Base-by-base conservation (phyloP, 2,329 filamentous ascomycete genomes). In the Cyphellophora attinorum region DNA sequence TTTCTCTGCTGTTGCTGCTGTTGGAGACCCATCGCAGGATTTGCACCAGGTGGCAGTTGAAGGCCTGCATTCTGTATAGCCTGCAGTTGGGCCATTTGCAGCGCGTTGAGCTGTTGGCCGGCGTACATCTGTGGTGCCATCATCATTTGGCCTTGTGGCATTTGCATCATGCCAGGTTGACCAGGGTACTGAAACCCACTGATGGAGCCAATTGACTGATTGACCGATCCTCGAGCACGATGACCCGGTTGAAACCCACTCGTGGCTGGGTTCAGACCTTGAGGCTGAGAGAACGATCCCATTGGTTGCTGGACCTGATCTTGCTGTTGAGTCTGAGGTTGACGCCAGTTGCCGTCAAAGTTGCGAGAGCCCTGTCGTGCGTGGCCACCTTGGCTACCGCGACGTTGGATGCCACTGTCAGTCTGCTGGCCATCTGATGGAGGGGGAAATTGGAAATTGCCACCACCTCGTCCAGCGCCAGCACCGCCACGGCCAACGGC, bases 271-370 rank as follows among this genome's bases (percentile, higher is more conserved):
- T 85, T 82, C n/a, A n/a, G n/a, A n/a, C n/a, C n/a, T n/a, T n/a
- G n/a, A 46, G 77, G 76, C 60, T 85, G 79, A 51, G 71, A 70
- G 54, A 79, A 79, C 51, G 72, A 74, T 38, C 72, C 72, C 65
- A 77, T 70, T 16, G 33, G 38, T 44, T 68, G 68, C 49, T 67
- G 67, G 41, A 60, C 61, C 40, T 65, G 65, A 33, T 43, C 49
- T 46, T 64, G 61, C 39, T 67, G 65, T 48, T 40, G 50, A 33
- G 41, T 66, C 44, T 74, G 74, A 49, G 83, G 88, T 53, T 86
- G 93, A 51, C 91, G 83, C 91, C 91, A 98, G 62, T 98, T 98
- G 51, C 88, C 80, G 49, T 98, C 91, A 54, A 96, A 96, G 62
- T 96, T 98, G 44, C 91, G 79, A 15, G 91, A 98, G 8, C 76